Base-by-base conservation (phyloP, 176 grass and related monocot species). In the Zizania latifolia region DNA sequence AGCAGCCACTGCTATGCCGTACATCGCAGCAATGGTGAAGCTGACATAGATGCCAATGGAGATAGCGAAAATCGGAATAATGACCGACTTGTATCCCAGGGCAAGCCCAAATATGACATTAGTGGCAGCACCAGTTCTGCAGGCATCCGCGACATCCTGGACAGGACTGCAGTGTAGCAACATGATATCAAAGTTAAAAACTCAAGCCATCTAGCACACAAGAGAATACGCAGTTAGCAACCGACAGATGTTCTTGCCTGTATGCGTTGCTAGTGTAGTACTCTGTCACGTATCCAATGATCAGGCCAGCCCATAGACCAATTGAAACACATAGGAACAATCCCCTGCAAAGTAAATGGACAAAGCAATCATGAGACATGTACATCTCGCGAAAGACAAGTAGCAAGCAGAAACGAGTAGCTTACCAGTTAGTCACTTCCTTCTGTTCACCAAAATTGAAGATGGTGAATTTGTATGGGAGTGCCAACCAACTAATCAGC, bases 201-300 rank as follows among this genome's bases (percentile, higher is more conserved):
- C 4, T 17, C 8, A n/a, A 3, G 6, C 17, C 37, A 39, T 13
- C 5, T n/a, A 32, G 26, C 4, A 19, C 23, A 66, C 34, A 6
- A 10, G 8, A 24, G 0, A 11, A 37, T 16, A 23, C 34, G 1
- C 5, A 31, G 27, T 26, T 57, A 29, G 5, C 1, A 76, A 35
- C 8, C 29, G 29, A 35, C 21, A 30, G 4, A 17, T 19, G 6
- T 8, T 22, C 29, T 51, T 46, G 41, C 86, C 81, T 80, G 78
- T 85, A 85, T 44, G 87, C 87, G 10, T 89, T 85, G 73, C 87
- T 89, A 15, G 87, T 89, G 12, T 81, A 89, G 70, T 89, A 85
- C 56, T 89, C 82, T 23, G 82, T 89, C 14, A 82, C 82, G 51
- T 77, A 89, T 45, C 87, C 82, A 12, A 89, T 89, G 39, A 85